Conservation (phyloP, 306 rosid genomes). For the Cucumis melo region DNA sequence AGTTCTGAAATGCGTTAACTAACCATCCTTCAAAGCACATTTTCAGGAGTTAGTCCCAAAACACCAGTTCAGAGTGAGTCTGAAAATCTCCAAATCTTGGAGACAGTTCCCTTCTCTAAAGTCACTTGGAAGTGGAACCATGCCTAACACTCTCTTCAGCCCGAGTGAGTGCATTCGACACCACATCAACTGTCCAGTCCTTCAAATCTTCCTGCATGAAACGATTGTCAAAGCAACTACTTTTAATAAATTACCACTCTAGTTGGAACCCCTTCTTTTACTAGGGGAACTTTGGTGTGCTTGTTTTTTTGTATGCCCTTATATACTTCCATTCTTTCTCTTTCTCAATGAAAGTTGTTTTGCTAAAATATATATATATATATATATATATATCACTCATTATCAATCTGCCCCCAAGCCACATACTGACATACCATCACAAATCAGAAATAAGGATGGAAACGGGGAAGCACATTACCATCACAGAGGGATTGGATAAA, state of each 20-base stretch:
- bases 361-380: too few species aligned
- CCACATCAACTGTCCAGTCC: conserved; percentile 74
- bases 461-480: not conserved
- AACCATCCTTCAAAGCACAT: not conserved
- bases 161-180: conserved; percentile 47
- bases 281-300: too few species aligned
- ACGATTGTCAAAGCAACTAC: not conserved
- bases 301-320: too few species aligned
- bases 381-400: too few species aligned
- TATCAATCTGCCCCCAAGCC: not conserved
- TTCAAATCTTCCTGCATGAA: conserved; percentile 49
- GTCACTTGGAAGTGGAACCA: conserved; percentile 7
- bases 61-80: not conserved
- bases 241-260: not conserved
- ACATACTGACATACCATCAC: not conserved
- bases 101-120: not conserved
- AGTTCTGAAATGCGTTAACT: not conserved
- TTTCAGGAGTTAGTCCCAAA: not conserved
- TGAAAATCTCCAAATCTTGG: not conserved
- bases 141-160: conserved; percentile 46
- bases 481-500: not conserved
- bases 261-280: too few species aligned
- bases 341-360: too few species aligned
- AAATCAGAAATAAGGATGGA: not conserved
- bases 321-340: too few species aligned